Percentiles rank a stretch among this genome's conserved stretches.
phyloP scores from a whole-genome alignment of 2,329 filamentous ascomycete genomes.

The Arthrobotrys entomopaga region DNA sequence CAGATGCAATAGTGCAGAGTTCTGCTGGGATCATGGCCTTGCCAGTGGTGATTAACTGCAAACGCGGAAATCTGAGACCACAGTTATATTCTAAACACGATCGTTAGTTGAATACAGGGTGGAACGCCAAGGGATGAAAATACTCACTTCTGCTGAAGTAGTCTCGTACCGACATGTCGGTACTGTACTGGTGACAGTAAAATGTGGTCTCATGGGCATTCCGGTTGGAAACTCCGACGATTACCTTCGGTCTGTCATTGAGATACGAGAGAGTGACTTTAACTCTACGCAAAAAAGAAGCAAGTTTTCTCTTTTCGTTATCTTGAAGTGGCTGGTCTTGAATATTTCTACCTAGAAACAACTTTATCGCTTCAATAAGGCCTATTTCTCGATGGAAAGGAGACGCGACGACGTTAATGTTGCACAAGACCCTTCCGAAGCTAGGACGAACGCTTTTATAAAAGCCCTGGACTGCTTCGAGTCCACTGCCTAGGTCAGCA shows the following conservation, averaged over 20 bases:
- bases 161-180: constrained; percentile 22
- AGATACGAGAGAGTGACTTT: constrained; percentile 34
- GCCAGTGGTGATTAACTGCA: constrained; percentile 29
- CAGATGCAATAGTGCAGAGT: constrained; percentile 23
- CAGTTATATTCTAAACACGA: constrained; percentile 22
- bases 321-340: constrained; percentile 15
- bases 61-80: constrained; percentile 8
- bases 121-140: too few relatives aligned
- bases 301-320: constrained; percentile 6
- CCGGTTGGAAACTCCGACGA: constrained; percentile 15
- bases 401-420: constrained; percentile 71
- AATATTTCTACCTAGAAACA: constrained; percentile 57
- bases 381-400: constrained; percentile 68
- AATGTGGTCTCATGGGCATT: constrained; percentile 22
- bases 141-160: constrained; percentile 38
- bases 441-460: constrained; percentile 67
- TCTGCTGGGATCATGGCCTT: constrained; percentile 26
- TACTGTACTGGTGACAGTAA: constrained; percentile 3
- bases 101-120: too few relatives aligned
- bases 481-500: constrained; percentile 65
- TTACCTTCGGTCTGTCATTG: not conserved
- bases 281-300: constrained; percentile 17
- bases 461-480: constrained; percentile 66
- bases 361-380: constrained; percentile 62
- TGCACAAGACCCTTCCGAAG: constrained; percentile 70